These are phyloP conservation scores for Triticum timopheevii DNA, from an alignment of 176 grass and related monocot genomes.

Conservation along the genomic window DNA sequence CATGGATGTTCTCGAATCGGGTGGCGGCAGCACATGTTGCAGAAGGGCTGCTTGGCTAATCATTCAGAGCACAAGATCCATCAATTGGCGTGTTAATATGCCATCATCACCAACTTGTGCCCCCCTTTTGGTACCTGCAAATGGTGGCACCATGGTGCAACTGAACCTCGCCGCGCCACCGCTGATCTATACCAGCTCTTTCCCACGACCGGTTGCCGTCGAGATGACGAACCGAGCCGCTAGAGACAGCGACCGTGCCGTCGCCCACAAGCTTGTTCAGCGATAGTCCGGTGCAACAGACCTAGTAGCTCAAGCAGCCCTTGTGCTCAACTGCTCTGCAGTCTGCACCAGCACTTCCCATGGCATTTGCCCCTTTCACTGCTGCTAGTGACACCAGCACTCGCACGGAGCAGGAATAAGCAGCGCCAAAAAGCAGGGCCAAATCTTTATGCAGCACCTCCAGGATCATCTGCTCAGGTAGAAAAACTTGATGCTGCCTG, in stretches of 20 bases:
- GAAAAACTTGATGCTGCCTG: neutral
- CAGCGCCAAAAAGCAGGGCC: constrained; percentile 21
- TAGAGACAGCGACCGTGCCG: constrained; percentile 11
- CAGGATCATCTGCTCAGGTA: constrained; percentile 37
- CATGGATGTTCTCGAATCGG: neutral
- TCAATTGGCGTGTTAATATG: neutral
- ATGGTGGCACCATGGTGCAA: neutral
- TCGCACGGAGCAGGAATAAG: constrained; percentile 38
- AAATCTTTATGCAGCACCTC: constrained; percentile 33
- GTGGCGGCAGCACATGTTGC: constrained; percentile 42
- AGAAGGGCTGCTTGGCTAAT: constrained; percentile 37
- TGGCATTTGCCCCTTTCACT: constrained; percentile 31
- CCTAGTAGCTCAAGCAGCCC: neutral
- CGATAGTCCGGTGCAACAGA: constrained; percentile 4
- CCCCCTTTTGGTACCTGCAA: neutral
- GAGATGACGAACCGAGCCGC: constrained; percentile 6
- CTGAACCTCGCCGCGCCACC: neutral
- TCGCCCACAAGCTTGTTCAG: neutral
- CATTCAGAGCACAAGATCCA: neutral
- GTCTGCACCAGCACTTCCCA: neutral
- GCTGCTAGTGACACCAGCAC: constrained; percentile 58
- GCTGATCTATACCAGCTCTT: neutral
- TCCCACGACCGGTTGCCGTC: neutral
- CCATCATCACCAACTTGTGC: neutral
- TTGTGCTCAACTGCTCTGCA: neutral